Evolutionary conservation across 106 monocot species (phyloP), one percentile per base, ranked within the genome.

Genomic region (Dioscorea zingiberensis): DNA sequence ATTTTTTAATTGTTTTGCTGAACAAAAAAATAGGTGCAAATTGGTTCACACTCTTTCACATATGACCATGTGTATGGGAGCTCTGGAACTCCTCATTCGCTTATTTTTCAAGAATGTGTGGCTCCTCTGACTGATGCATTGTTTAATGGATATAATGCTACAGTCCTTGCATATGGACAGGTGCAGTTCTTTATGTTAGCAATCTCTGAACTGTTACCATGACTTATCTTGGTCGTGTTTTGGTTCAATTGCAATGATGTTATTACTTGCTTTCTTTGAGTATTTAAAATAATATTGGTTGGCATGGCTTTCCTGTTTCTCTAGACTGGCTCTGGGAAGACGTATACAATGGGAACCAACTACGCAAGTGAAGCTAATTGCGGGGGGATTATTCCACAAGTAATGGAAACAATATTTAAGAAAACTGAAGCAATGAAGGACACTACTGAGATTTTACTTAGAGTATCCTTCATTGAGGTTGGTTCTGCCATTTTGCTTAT

Each of bases 381-480:
- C 27, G 65, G 68, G 16, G 94, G 94, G 0, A 79, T 95, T 32
- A 95, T 99, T 61, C 98, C 98, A 27, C 71, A 76, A 76, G 98
- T 93, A 2, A 86, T 99, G 86, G 78, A 84, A 0, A 74, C 71
- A 0, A 89, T 99, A 60, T 99, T 93, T 66, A 75, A 47, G 27
- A 99, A 92, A 55, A 68, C 78, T 12, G 66, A 80, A 29, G 48
- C 64, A 55, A 32, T 57, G 60, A 86, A 68, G 68, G 78, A 88
- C 11, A 74, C 21, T 26, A 23, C 79, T n/a, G 97, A 98, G 59
- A 84, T 87, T 62, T 58, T 87, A 3, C 83, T 99, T 54, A 77
- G 98, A 68, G 98, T 99, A 11, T 99, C 98, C 4, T 99, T 99
- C 54, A 99, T 99, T 60, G 98, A 99, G 93, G 89, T 89, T 57